Base-by-base conservation (phyloP, 2,329 filamentous ascomycete species). In the Diaporthe ampelina region DNA sequence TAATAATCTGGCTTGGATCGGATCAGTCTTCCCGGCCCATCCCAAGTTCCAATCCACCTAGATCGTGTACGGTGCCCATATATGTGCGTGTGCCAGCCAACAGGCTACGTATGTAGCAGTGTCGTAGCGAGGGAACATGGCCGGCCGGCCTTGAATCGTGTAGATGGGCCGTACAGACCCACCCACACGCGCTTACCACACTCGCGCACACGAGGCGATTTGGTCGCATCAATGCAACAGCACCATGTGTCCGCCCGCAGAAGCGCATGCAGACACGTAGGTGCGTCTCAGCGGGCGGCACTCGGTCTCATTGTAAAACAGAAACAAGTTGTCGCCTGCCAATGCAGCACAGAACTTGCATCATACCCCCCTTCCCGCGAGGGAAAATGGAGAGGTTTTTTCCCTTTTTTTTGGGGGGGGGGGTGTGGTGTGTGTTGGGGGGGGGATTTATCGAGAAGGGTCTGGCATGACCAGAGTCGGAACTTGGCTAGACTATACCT, bases 161-260 rank as follows among this genome's bases (percentile, higher is more conserved):
- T 19, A 58, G 32, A 37, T 15, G 29, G 57, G 21, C 58, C n/a
- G 19, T 48, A 13, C 24, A 32, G 26, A 43, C 26, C 61, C 45
- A 29, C 19, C 61, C 59, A 45, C n/a, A n/a, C 57, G 57, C 35
- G 40, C 11, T 48, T 11, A 50, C 45, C 61, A 65, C 61, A 48
- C 40, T 48, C 37, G 35, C 5, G 11, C 43, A 24, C 43, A 50
- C 61, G 43, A 67, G 29, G 43, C 29, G 61, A 67, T 67, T 67
- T 6, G 26, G 61, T 67, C 61, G n/a, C 61, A 67, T 67, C 43
- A 32, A 67, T 67, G 61, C 61, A 21, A 67, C 61, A n/a, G 61
- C 45, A 50, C 61, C 61, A 67, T 67, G 61, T 67, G 61, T 43
- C 40, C 26, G 61, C 10, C 61, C 61, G 19, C 61, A 48, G 19